These are phyloP conservation scores for Pseudopyricularia cyperi DNA, from an alignment of 2,329 filamentous ascomycete species.

Conservation along the genomic window DNA sequence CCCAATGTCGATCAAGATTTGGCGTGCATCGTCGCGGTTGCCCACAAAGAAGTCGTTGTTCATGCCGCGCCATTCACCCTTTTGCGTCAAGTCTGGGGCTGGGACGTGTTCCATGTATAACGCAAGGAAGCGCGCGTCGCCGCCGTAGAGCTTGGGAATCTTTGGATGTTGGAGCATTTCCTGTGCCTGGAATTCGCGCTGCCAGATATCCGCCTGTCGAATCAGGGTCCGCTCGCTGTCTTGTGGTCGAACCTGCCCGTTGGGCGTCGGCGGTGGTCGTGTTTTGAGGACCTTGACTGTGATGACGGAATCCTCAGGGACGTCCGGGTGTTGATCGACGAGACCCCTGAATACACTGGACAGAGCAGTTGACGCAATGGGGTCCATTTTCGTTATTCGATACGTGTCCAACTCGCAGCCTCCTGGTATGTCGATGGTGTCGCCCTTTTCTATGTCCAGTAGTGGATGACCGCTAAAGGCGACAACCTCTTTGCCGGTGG, in stretches of 20 bases:
- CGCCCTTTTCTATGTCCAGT: conserved; percentile 33
- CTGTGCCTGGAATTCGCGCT: conserved; percentile 43
- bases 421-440: conserved; percentile 34
- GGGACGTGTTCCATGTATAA: conserved; percentile 51
- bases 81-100: conserved; percentile 37
- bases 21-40: conserved; percentile 30
- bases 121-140: conserved; percentile 45
- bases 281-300: conserved; percentile 51
- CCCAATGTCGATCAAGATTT: conserved; percentile 40
- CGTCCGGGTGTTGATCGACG: conserved; percentile 30
- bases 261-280: conserved; percentile 16
- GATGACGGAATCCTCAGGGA: conserved; percentile 36
- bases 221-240: conserved; percentile 42
- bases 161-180: conserved; percentile 41
- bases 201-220: conserved; percentile 45
- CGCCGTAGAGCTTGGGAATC: conserved; percentile 44
- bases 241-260: conserved; percentile 27
- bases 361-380: conserved; percentile 40
- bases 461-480: conserved; percentile 34
- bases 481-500: conserved; percentile 27
- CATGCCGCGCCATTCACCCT: conserved; percentile 34
- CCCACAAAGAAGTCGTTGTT: conserved; percentile 37
- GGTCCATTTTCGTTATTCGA: conserved; percentile 38
- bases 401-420: conserved; percentile 40
- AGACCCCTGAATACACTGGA: conserved; percentile 40